Evolutionary conservation across 805 yeast species (phyloP).

Genomic region (Saccharomycopsis sp.): DNA sequence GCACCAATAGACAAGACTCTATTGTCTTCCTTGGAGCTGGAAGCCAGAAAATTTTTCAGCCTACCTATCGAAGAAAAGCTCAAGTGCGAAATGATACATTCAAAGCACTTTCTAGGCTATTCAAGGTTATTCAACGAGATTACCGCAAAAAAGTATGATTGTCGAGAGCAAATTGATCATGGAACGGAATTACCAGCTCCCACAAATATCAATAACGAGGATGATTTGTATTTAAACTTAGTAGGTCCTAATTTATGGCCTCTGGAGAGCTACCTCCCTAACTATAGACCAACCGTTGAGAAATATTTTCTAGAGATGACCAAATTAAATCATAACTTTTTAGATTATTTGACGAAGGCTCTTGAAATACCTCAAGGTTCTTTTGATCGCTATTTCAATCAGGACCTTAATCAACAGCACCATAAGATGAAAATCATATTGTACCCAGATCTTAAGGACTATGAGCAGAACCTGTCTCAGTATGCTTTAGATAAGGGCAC

Average conservation of each 20-base stretch:
- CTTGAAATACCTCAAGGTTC: constrained; percentile 41
- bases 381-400: constrained; percentile 42
- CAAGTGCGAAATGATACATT: constrained; percentile 45
- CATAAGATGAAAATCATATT: constrained; percentile 48
- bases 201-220: constrained; percentile 21
- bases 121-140: constrained; percentile 51
- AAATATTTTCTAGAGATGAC: constrained; percentile 42
- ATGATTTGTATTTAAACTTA: constrained; percentile 39
- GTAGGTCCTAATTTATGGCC: constrained; percentile 58
- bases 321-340: constrained; percentile 35
- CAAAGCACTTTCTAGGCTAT: constrained; percentile 55
- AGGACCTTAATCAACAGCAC: constrained; percentile 38
- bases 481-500: neutral
- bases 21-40: neutral
- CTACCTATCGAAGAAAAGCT: constrained; percentile 11
- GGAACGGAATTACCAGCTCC: constrained; percentile 47
- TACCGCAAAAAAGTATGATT: constrained; percentile 46
- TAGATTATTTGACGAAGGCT: constrained; percentile 47
- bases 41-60: constrained; percentile 8
- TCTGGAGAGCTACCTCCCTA: constrained; percentile 34
- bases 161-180: constrained; percentile 58
- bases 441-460: constrained; percentile 41
- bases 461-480: constrained; percentile 25
- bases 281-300: constrained; percentile 36
- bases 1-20: neutral